Conservation (phyloP, 306 rosid genomes). For the Chamaecrista fasciculata region DNA sequence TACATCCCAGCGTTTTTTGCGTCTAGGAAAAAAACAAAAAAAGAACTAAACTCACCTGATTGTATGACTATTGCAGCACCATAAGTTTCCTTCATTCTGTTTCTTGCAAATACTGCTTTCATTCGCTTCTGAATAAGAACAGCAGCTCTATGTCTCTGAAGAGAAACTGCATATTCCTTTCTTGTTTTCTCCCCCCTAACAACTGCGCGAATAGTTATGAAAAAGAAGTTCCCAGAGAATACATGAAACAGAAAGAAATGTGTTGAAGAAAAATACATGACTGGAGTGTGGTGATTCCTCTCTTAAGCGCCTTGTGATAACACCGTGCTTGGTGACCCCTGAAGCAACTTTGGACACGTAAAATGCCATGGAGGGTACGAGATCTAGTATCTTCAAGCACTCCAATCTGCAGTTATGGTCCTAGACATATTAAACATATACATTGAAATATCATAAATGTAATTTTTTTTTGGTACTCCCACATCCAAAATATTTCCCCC, state of each 20-base stretch:
- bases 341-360: conserved; percentile 92
- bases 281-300: conserved; percentile 70
- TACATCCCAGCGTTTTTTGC: background rate
- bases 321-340: conserved; percentile 88
- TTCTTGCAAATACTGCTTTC: conserved; percentile 52
- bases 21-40: background rate
- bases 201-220: conserved; percentile 52
- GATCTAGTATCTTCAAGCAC: conserved; percentile 95
- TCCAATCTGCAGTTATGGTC: conserved; percentile 66
- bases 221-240: conserved; percentile 19
- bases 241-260: conserved; percentile 29
- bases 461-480: background rate
- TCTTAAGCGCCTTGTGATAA: conserved; percentile 53
- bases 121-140: conserved; percentile 60
- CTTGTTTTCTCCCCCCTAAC: conserved; percentile 72
- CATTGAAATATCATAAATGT: background rate
- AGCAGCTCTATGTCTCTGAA: conserved; percentile 72
- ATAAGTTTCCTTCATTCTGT: conserved; percentile 41
- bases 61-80: conserved; percentile 67
- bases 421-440: conserved; percentile 16
- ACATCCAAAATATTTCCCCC: background rate
- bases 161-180: conserved; percentile 54
- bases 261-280: conserved; percentile 52
- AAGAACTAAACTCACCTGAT: conserved; percentile 48
- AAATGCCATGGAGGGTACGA: conserved; percentile 85